Percentiles rank a stretch among this genome's conserved stretches.
These are phyloP conservation scores for Calonectria crousiana DNA, from an alignment of 2,329 filamentous ascomycete genomes.

Conservation along the genomic window DNA sequence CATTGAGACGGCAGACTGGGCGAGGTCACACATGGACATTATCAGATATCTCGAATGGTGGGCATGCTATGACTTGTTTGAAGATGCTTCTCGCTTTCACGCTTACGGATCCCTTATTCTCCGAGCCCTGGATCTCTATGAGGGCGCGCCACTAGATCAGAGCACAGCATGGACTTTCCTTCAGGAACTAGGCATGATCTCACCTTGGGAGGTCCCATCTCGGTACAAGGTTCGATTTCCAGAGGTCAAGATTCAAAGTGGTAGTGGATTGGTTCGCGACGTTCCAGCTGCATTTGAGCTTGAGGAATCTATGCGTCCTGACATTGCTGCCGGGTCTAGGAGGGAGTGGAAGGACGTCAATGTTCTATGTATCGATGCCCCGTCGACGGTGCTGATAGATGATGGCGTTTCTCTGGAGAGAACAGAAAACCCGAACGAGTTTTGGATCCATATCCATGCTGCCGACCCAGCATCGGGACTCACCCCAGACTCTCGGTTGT, in stretches of 20 bases:
- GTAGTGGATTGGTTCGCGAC: constrained; percentile 55
- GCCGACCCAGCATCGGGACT: constrained; percentile 84
- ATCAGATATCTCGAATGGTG: constrained; percentile 79
- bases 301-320: constrained; percentile 52
- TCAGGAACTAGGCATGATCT: constrained; percentile 79
- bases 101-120: constrained; percentile 75
- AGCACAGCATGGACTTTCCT: constrained; percentile 73
- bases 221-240: constrained; percentile 72
- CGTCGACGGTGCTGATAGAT: constrained; percentile 77
- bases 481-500: constrained; percentile 66
- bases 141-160: constrained; percentile 54
- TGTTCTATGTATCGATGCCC: constrained; percentile 80
- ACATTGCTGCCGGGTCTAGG: constrained; percentile 64
- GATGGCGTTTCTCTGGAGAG: constrained; percentile 81
- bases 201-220: constrained; percentile 77
- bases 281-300: constrained; percentile 47
- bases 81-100: constrained; percentile 64
- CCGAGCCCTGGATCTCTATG: constrained; percentile 71
- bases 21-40: constrained; percentile 57
- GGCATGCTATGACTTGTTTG: constrained; percentile 69
- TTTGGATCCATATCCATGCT: constrained; percentile 83
- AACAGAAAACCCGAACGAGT: constrained; percentile 64
- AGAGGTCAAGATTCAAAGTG: constrained; percentile 56
- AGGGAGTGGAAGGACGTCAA: constrained; percentile 69
- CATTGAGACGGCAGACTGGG: constrained; percentile 44